Evolutionary conservation across 306 rosid species (phyloP).

Genomic region (Medicago lupulina): DNA sequence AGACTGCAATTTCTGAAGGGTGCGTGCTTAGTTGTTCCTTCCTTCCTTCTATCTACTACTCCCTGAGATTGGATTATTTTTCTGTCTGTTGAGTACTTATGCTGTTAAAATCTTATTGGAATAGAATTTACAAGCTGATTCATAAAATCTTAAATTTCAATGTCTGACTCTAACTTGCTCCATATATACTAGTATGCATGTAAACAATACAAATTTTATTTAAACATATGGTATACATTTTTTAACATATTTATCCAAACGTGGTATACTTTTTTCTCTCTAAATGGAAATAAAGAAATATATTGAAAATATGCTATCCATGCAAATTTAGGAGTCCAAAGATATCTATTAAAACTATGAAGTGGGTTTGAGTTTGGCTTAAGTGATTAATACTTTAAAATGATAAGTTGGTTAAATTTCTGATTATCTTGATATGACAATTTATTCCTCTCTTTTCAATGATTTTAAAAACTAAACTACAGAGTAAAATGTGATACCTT

Average conservation of each 20-base stretch:
- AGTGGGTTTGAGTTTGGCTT: no score
- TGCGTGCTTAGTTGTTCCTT: conserved; percentile 43
- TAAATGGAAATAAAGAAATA: no score
- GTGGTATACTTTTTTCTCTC: no score
- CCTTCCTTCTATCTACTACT: background rate
- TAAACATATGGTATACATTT: no score
- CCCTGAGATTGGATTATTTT: conserved; percentile 6
- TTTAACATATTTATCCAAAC: no score
- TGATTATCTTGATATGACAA: background rate
- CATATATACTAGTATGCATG: no score
- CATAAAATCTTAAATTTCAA: background rate
- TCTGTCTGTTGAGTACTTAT: background rate
- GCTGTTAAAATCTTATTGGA: background rate
- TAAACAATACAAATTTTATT: no score
- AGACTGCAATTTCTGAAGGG: conserved; percentile 99
- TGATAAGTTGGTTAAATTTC: no score
- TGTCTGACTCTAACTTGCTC: background rate
- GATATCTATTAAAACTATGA: no score
- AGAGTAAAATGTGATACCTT: background rate
- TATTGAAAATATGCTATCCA: no score
- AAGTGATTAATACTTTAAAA: no score
- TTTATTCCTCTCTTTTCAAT: background rate
- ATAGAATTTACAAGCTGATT: background rate
- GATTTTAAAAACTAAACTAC: background rate
- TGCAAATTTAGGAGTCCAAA: no score